Evolutionary conservation across 108 stramenopile genomes (phyloP), one percentile per base, ranked within the genome.

Genomic region (Aureococcus anophagefferens): DNA sequence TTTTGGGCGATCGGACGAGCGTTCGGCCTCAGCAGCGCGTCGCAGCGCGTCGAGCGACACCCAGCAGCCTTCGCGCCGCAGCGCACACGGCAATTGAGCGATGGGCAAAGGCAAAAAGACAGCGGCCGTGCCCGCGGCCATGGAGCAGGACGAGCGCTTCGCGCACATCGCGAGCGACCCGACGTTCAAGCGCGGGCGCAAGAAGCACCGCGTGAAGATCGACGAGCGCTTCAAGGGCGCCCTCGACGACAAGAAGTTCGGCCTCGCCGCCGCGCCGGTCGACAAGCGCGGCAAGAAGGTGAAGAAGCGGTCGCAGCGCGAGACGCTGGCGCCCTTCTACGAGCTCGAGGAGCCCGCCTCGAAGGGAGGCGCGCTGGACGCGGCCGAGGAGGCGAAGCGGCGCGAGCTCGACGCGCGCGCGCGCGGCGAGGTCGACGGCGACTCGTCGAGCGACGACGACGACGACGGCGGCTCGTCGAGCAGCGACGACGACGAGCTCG

Each of bases 351-450:
- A 59, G 21, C 37, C 37, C 11, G 37, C 37, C 11, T 4, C 37
- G 7, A 40, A 4, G 37, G 37, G 37, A 11, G 37, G 37, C 37
- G 51, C 7, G 7, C 14, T 25, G 51, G 25, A 3, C 7, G 21
- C 51, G 51, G 21, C 51, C 7, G 14, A 16, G 21, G 21, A 28
- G 45, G 40, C 30, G 59, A 37, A 67, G 31, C 66, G 84, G 0
- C 64, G 79, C 32, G 82, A 73, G 62, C 68, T 85, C 36, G 81
- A 68, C 35, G 67, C 46, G 33, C 65, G 81, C 16, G 81, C 83
- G 0, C 77, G 84, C 35, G 84, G 84, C 14, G 84, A 85, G 76
- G 31, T 75, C 7, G 64, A 63, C 33, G 79, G 33, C 18, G 67
- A 36, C 21, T 59, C 46, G 28, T 64, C 62, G 32, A 4, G 34